A percentile compares a stretch with the other conserved stretches of the same genome.
Evolutionary conservation across 176 grass and related monocot genomes (phyloP).

Genomic region (Triticum aestivum): IWGSC_CS_RefSeq_v2.1 NC_057794.1:284478181-284478680

Average conservation of each 20-base stretch:
- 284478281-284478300: background rate
- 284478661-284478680: conserved; percentile 75
- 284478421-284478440: background rate
- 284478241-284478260: no score
- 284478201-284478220: background rate
- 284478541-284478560: conserved; percentile 93
- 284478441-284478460: background rate
- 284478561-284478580: conserved; percentile 92
- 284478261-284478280: background rate
- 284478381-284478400: background rate
- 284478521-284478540: background rate
- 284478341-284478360: background rate
- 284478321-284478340: background rate
- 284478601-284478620: conserved; percentile 94
- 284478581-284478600: conserved; percentile 74
- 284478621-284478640: conserved; percentile 89
- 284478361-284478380: background rate
- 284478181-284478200: background rate
- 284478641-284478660: conserved; percentile 78
- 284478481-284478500: conserved; percentile 1
- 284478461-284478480: background rate
- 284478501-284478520: background rate
- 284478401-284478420: background rate
- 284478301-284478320: background rate
- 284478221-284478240: no score